Evolutionary conservation across 768 basidiomycete genomes (phyloP), one percentile per base, ranked within the genome.

Genomic region (Strobilomyces confusus): DNA sequence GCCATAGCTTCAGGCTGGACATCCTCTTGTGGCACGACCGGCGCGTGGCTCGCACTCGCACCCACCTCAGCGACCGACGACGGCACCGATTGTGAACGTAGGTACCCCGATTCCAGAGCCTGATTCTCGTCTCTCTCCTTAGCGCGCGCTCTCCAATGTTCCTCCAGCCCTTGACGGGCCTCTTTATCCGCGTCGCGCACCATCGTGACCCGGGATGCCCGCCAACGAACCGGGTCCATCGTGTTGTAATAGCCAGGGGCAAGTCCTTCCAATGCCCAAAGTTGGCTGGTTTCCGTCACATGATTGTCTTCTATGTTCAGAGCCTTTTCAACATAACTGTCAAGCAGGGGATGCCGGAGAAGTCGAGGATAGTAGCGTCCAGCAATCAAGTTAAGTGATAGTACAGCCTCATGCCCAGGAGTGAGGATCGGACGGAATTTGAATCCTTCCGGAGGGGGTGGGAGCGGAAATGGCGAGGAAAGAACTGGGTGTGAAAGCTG

Each of bases 341-440:
- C 68, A 19, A 91, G 69, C 33, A 84, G 72, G 1, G 87, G 87
- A 62, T 90, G 87, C 20, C 73, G 63, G 22, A 91, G 75, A 33
- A 93, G 74, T 7, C 76, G 72, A 5, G 90, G 87, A 64, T 93
- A 93, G 66, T 93, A 93, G 51, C 92, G 77, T 30, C 92, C 92
- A 30, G 82, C 82, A 55, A 94, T 76, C 44, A 90, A 72, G 33
- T 82, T 80, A 38, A 92, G 74, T 3, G 82, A 82, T n/a, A 90
- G 57, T 19, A 87, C 78, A 15, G 78, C 78, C 67, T 92, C 88
- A 54, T 79, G 66, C 0, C 80, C 85, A 8, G 81, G 72, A 2
- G 74, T 62, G 14, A 90, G 74, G 51, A 93, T 83, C 1, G 80
- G 75, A 17, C 87, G 80, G 70, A 90, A 92, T 57, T 75, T 77